These are phyloP conservation scores for Populus nigra DNA, from an alignment of 345 rosid genomes.

Conservation along the genomic window DNA sequence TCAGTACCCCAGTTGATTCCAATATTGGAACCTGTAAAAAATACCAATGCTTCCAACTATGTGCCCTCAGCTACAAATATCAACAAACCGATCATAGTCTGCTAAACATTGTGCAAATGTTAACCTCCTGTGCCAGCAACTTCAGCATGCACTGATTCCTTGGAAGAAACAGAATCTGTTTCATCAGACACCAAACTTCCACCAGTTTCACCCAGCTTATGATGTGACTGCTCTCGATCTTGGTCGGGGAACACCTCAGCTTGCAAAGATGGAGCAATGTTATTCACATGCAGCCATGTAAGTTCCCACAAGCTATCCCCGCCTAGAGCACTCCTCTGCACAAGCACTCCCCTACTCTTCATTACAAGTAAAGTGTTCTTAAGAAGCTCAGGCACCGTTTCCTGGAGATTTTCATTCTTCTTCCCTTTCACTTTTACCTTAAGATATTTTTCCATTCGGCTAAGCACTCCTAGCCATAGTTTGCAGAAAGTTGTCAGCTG, in stretches of 20 bases:
- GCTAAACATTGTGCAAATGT: neutral
- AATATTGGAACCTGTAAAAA: slow-evolving; percentile 6
- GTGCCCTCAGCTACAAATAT: slow-evolving; percentile 11
- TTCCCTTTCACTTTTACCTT: slow-evolving; percentile 84
- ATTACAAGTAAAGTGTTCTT: slow-evolving; percentile 77
- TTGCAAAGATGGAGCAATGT: slow-evolving; percentile 72
- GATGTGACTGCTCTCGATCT: slow-evolving; percentile 38
- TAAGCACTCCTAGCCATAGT: slow-evolving; percentile 86
- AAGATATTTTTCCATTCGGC: slow-evolving; percentile 89
- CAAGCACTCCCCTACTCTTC: slow-evolving; percentile 79
- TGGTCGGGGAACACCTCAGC: slow-evolving; percentile 85
- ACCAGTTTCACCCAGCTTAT: slow-evolving; percentile 21
- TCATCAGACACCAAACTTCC: slow-evolving; percentile 36
- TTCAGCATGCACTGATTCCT: slow-evolving; percentile 41
- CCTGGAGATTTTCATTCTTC: slow-evolving; percentile 92
- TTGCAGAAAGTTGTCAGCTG: slow-evolving; percentile 86
- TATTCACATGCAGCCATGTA: slow-evolving; percentile 94
- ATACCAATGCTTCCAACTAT: neutral
- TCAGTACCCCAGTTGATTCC: neutral
- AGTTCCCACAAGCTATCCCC: slow-evolving; percentile 98
- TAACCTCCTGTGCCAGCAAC: slow-evolving; percentile 34
- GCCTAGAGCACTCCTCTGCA: slow-evolving; percentile 81
- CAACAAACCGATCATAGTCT: slow-evolving; percentile 15
- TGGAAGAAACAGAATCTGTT: slow-evolving; percentile 35
- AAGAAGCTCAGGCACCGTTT: slow-evolving; percentile 76